Percentiles rank a stretch among this genome's conserved stretches.
These are phyloP conservation scores for Epichloe uncinata DNA, from an alignment of 2,329 filamentous ascomycete species.

Conservation along the genomic window DNA sequence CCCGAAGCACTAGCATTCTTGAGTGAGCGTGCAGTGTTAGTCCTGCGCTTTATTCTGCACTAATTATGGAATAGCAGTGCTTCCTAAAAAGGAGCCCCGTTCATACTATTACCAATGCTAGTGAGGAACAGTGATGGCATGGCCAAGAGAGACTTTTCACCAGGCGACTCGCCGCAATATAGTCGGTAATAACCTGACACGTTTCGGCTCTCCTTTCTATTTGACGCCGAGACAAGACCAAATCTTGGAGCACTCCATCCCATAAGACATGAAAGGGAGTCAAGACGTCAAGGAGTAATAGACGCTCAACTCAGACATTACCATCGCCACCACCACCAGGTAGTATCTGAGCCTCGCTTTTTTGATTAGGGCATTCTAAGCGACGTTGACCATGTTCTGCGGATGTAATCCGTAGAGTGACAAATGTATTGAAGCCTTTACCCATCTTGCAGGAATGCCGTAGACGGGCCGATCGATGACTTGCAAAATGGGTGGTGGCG, in stretches of 20 bases:
- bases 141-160: too few species aligned
- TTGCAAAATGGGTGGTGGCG: not conserved
- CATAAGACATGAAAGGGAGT: not conserved
- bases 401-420: too few species aligned
- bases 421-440: not conserved
- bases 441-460: not conserved
- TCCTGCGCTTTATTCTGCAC: not conserved
- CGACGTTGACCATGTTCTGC: too few species aligned
- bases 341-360: too few species aligned
- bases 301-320: not conserved
- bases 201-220: not conserved
- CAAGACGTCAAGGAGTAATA: not conserved
- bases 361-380: not conserved
- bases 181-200: not conserved
- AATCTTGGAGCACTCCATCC: not conserved
- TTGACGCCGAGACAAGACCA: not conserved
- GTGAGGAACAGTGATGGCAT: too few species aligned
- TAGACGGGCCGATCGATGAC: not conserved
- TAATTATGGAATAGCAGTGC: not conserved
- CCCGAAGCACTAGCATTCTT: not conserved
- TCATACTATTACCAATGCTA: too few species aligned
- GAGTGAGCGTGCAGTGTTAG: too few species aligned
- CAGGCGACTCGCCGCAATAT: too few species aligned
- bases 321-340: not conserved
- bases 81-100: too few species aligned